phyloP scores from a whole-genome alignment of 805 yeast genomes.

The Candida pini region DNA sequence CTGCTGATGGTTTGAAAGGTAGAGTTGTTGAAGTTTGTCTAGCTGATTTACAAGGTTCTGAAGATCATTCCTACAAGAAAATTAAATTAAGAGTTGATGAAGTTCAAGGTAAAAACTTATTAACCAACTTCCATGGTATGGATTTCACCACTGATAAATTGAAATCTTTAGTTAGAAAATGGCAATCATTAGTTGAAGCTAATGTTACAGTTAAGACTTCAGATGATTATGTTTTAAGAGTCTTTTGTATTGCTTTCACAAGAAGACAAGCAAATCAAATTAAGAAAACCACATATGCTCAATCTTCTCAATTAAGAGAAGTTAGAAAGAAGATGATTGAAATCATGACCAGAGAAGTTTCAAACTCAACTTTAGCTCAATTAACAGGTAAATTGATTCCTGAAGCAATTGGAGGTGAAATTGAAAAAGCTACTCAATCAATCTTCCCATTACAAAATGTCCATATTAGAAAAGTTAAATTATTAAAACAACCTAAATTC shows the following conservation, averaged over 20 bases:
- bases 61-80: constrained; percentile 98
- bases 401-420: constrained; percentile 98
- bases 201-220: constrained; percentile 97
- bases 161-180: constrained; percentile 96
- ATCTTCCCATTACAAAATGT: constrained; percentile 98
- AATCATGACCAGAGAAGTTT: constrained; percentile 94
- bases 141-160: constrained; percentile 97
- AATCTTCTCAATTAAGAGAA: constrained; percentile 94
- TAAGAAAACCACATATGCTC: constrained; percentile 97
- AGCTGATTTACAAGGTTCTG: constrained; percentile 98
- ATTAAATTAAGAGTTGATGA: constrained; percentile 97
- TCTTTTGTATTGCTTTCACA: constrained; percentile 97
- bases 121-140: constrained; percentile 99
- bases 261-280: constrained; percentile 95
- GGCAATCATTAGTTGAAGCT: constrained; percentile 98
- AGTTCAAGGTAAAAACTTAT: constrained; percentile 97
- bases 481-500: constrained; percentile 97
- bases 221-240: constrained; percentile 95
- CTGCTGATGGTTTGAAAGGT: constrained; percentile 97
- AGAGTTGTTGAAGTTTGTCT: constrained; percentile 93
- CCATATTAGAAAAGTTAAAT: constrained; percentile 97
- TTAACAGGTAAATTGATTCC: constrained; percentile 96
- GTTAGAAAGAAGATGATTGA: constrained; percentile 96
- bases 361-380: constrained; percentile 92
- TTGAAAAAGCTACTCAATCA: constrained; percentile 90